Percentiles rank a stretch among this genome's conserved stretches.
These are phyloP conservation scores for Scheffersomyces coipomensis DNA, from an alignment of 805 yeast species.

Conservation along the genomic window DNA sequence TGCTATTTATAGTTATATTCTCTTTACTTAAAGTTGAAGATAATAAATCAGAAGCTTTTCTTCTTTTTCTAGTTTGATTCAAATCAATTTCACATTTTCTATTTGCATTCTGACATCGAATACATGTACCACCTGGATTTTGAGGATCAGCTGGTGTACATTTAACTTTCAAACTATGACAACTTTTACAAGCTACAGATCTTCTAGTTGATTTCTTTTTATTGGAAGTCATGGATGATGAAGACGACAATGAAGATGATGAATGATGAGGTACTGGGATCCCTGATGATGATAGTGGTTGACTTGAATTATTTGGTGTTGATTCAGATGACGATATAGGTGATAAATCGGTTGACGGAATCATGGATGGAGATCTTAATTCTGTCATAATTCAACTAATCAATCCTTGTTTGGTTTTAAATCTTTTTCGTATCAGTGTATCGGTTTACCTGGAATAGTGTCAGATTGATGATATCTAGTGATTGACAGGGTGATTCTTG, in stretches of 20 bases:
- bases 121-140: constrained; percentile 65
- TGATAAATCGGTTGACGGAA: background rate
- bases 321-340: background rate
- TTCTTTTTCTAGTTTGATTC: constrained; percentile 53
- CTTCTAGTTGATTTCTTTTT: constrained; percentile 24
- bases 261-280: background rate
- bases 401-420: too few species aligned
- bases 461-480: too few species aligned
- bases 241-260: background rate
- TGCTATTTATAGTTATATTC: background rate
- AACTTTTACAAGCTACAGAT: constrained; percentile 65
- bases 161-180: constrained; percentile 80
- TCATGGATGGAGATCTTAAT: too few species aligned
- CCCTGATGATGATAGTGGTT: background rate
- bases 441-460: too few species aligned
- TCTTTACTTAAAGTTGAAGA: background rate
- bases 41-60: constrained; percentile 25
- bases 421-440: too few species aligned
- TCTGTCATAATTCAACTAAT: too few species aligned
- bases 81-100: constrained; percentile 67
- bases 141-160: constrained; percentile 69
- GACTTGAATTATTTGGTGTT: background rate
- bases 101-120: constrained; percentile 65
- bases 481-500: too few species aligned
- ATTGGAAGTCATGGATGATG: background rate